Conservation (phyloP, 2,329 filamentous ascomycete genomes). For the Hymenoscyphus albidus region DNA sequence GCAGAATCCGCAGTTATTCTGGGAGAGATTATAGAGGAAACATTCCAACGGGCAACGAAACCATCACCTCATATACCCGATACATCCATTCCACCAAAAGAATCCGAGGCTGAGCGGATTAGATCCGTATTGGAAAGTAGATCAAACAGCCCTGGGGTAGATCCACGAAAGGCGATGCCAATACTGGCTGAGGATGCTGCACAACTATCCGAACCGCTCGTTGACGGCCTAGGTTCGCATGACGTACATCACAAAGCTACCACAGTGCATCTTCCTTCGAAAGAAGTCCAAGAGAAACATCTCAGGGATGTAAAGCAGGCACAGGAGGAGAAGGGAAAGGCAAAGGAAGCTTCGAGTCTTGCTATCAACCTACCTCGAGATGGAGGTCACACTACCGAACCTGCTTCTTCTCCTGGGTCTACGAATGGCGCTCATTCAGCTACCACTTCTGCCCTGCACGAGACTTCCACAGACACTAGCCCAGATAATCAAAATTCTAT, state of each 20-base stretch:
- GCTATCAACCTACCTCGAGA: constrained; percentile 39
- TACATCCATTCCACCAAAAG: constrained; percentile 13
- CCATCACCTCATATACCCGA: constrained; percentile 16
- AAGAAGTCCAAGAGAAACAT: constrained; percentile 47
- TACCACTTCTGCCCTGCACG: constrained; percentile 65
- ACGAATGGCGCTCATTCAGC: constrained; percentile 67
- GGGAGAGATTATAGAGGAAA: constrained; percentile 26
- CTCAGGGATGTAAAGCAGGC: constrained; percentile 39
- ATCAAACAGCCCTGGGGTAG: constrained; percentile 32
- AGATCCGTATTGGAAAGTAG: constrained; percentile 26
- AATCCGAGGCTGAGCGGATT: constrained; percentile 29
- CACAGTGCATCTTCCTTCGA: constrained; percentile 45
- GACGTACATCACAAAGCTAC: constrained; percentile 29
- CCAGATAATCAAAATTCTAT: constrained; percentile 64
- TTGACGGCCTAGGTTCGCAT: constrained; percentile 24
- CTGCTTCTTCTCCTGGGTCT: constrained; percentile 56
- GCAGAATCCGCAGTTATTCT: constrained; percentile 23
- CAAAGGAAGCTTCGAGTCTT: constrained; percentile 25
- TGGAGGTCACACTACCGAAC: constrained; percentile 40
- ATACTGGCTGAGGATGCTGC: constrained; percentile 36
- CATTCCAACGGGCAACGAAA: constrained; percentile 22
- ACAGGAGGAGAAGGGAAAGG: constrained; percentile 32
- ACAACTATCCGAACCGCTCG: constrained; percentile 29
- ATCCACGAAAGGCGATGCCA: constrained; percentile 33
- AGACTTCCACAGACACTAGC: constrained; percentile 70